phyloP scores from a whole-genome alignment of 371 early-diverging fungal genomes.

The Entomophthora muscae region DNA sequence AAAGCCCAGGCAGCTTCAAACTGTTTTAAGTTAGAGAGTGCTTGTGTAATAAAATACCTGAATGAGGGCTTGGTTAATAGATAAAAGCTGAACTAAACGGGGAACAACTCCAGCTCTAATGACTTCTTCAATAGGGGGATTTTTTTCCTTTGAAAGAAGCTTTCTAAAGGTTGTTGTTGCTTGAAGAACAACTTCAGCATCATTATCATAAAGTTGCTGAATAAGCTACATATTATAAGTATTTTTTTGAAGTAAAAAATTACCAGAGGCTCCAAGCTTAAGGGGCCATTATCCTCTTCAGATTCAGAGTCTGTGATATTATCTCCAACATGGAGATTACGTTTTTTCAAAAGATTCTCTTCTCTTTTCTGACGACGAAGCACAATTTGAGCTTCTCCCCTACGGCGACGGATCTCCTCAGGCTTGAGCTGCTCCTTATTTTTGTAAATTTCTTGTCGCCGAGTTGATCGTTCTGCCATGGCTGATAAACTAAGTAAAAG shows the following conservation, averaged over 20 bases:
- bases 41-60: slow-evolving; percentile 41
- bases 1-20: slow-evolving; percentile 99
- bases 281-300: slow-evolving; percentile 16
- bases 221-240: background rate
- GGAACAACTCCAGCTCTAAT: slow-evolving; percentile 90
- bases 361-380: slow-evolving; percentile 92
- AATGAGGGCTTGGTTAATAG: slow-evolving; percentile 52
- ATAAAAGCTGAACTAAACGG: slow-evolving; percentile 87
- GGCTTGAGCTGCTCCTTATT: slow-evolving; percentile 66
- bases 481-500: too few relatives aligned
- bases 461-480: background rate
- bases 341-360: slow-evolving; percentile 81
- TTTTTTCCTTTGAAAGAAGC: slow-evolving; percentile 90
- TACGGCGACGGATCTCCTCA: slow-evolving; percentile 83
- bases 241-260: slow-evolving; percentile 5
- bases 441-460: slow-evolving; percentile 58
- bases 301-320: slow-evolving; percentile 61
- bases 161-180: slow-evolving; percentile 91
- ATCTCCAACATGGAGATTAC: slow-evolving; percentile 48
- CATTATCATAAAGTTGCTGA: background rate
- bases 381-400: slow-evolving; percentile 85
- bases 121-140: slow-evolving; percentile 97
- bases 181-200: slow-evolving; percentile 50
- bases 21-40: slow-evolving; percentile 23
- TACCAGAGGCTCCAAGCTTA: slow-evolving; percentile 27